Base-by-base conservation (phyloP, 331 rosid species). In the Acacia concinna region DNA sequence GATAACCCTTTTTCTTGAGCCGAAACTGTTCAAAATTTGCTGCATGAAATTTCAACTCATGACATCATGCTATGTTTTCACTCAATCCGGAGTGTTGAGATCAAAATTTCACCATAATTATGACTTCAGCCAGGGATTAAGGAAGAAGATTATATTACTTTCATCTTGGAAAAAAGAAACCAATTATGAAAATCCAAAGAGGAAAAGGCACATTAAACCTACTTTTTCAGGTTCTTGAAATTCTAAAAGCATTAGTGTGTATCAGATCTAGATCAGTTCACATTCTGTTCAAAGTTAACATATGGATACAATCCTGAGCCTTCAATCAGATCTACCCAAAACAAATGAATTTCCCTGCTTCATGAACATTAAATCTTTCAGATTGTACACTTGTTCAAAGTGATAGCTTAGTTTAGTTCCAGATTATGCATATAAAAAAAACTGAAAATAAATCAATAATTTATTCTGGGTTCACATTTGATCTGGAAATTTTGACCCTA, bases 401-500 rank as follows among this genome's bases (percentile, higher is more conserved):
- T 63, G 68, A 63, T 20, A 34, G 18, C 13, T 34, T 28, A 1
- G 71, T 35, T 43, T 37, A 67, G 68, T 54, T 68, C 56, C 9
- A 67, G 70, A 63, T 20, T 37, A 43, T 15, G n/a, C 38, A 17
- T 8, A 17, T 13, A 41, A 68, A 15, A 34, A n/a, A 9, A 35
- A n/a, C 0, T 23, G 40, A 74, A 52, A 6, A n/a, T 8, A 57
- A 67, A 51, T 18, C 21, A 64, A 15, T 32, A 37, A 31, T 67
- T 67, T 74, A 18, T 17, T 44, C 7, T 32, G 77, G 10, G 25
- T 41, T 14, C 32, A 69, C 44, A 41, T 40, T 38, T 56, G 63
- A 56, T 35, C 30, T 67, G 38, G 13, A 54, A 76, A 28, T 41
- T 15, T 25, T 28, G 3, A 35, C 25, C 8, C 77, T 71, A 90